A percentile compares a stretch with the other conserved stretches of the same genome.
Conservation (phyloP, 228 moss, liverwort and hornwort species). For the Sphagnum fallax region DNA sequence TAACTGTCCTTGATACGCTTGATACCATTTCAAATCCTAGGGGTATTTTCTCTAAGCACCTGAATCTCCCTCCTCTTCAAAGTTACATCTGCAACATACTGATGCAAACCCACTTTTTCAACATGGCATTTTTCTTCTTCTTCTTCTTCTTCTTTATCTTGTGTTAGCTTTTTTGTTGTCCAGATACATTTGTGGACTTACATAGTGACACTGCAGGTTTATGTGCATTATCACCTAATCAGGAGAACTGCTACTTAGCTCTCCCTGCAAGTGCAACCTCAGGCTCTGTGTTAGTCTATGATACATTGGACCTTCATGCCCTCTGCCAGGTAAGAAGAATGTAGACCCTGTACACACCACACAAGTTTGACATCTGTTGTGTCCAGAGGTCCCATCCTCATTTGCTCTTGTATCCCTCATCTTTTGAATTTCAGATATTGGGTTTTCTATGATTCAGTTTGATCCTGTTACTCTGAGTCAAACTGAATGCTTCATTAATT, state of each 20-base stretch:
- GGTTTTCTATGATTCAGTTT: no score
- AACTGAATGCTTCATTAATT: no score
- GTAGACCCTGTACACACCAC: background rate
- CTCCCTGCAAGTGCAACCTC: constrained; percentile 75
- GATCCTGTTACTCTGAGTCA: no score
- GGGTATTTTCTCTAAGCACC: constrained; percentile 22
- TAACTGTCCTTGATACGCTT: constrained; percentile 59
- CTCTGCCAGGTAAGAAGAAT: constrained; percentile 63
- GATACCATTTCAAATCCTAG: constrained; percentile 77
- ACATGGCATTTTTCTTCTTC: no score
- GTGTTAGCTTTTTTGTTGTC: no score
- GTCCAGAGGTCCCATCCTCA: no score
- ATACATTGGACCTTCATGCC: constrained; percentile 86
- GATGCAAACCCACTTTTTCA: no score
- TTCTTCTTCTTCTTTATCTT: no score
- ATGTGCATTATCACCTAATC: constrained; percentile 82
- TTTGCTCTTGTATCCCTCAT: no score
- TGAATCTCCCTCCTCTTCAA: background rate
- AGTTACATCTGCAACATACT: no score
- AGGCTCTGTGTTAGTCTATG: constrained; percentile 77
- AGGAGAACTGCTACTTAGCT: constrained; percentile 85
- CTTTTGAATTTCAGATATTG: no score
- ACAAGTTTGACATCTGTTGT: background rate
- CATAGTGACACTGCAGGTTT: constrained; percentile 34
- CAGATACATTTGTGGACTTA: background rate